phyloP scores from a whole-genome alignment of 2,329 filamentous ascomycete genomes.

The Sporothrix humicola region DNA sequence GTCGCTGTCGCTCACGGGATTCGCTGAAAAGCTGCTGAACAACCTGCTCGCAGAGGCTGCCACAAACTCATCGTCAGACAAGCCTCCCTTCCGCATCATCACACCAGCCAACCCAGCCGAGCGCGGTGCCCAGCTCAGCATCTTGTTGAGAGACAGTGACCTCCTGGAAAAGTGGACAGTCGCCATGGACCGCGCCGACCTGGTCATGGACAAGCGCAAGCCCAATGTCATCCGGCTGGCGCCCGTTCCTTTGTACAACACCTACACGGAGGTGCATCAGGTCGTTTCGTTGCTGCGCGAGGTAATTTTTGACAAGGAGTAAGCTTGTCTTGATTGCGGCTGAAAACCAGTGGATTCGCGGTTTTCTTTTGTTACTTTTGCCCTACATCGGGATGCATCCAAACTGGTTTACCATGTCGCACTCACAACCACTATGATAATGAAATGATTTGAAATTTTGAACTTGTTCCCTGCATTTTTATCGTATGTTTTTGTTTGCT shows the following conservation, averaged over 20 bases:
- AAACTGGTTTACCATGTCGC: too few relatives aligned
- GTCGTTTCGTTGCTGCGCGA: constrained; percentile 41
- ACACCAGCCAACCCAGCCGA: constrained; percentile 72
- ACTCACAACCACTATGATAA: too few relatives aligned
- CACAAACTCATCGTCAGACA: constrained; percentile 16
- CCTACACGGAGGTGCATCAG: constrained; percentile 68
- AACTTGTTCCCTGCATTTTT: not conserved
- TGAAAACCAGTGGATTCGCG: not conserved
- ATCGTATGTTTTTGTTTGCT: not conserved
- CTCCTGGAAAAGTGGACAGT: constrained; percentile 65
- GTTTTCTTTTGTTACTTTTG: too few relatives aligned
- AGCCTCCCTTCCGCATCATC: constrained; percentile 63
- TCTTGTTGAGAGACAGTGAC: constrained; percentile 67
- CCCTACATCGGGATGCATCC: too few relatives aligned
- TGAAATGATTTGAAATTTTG: not conserved
- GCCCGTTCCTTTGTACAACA: constrained; percentile 83
- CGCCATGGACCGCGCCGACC: constrained; percentile 68
- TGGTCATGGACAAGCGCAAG: constrained; percentile 82
- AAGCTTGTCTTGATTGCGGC: too few relatives aligned
- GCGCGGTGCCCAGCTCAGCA: constrained; percentile 79
- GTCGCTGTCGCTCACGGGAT: constrained; percentile 74
- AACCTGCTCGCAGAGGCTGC: constrained; percentile 46
- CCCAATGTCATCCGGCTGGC: constrained; percentile 85
- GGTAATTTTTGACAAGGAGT: not conserved
- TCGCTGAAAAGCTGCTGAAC: constrained; percentile 72